Evolutionary conservation across 2,329 filamentous ascomycete species (phyloP), one percentile per base, ranked within the genome.

Genomic region (Sphaerulina populicola): DNA sequence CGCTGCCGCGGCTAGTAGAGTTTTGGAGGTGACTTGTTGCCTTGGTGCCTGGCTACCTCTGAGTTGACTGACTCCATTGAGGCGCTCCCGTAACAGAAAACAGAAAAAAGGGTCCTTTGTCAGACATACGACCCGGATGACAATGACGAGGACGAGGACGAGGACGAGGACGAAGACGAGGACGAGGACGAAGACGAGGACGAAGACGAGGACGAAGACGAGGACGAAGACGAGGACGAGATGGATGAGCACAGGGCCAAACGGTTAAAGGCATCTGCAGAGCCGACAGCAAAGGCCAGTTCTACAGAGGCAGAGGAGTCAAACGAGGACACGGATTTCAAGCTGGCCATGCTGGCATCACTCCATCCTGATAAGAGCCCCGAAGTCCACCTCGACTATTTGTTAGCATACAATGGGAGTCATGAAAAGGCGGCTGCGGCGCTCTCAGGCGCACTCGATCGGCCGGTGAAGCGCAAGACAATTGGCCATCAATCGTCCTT

Each of bases 271-370:
- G 11, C 45, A 4, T 47, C 49, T 23, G 47, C 49, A 18, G 52
- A 53, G 35, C 48, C 45, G 18, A 35, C 36, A 10, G 52, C 43
- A 10, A 29, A 42, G 30, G 49, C 14, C 18, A 18, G 18, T 18
- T 18, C 18, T 1, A 49, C 53, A 8, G 33, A 41, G 18, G 47
- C 42, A 29, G 64, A 57, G 23, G 56, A 68, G n/a, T 78, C 81
- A 12, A 81, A 89, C 12, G 86, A 94, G 42, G 83, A 86, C 1
- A 98, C 93, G 0, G 93, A 97, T 56, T 75, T 94, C 61, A 97
- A 96, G 64, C 72, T 98, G 11, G 89, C 89, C 1, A 73, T 94
- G 1, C 72, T 98, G 2, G 79, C 84, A 2, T 97, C 93, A 0
- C 71, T 96, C 0, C 78, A 89, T 58, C 81, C 86, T 0, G 65